Percentiles rank a stretch among this genome's conserved stretches.
phyloP scores from a whole-genome alignment of 148 eudicot genomes.

The Camellia sinensis region DNA sequence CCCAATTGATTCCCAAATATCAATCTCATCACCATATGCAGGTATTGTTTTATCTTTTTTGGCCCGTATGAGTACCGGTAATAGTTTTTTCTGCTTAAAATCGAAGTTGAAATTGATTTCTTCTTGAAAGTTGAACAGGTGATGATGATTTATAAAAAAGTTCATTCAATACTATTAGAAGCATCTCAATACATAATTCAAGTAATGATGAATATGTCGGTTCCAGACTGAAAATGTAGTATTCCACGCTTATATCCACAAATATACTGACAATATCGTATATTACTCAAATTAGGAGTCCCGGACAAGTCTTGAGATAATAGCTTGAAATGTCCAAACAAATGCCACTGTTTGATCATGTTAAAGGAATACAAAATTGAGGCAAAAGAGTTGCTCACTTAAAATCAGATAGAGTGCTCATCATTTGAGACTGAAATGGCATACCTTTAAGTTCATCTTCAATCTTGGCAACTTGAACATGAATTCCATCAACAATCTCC shows the following conservation, averaged over 20 bases:
- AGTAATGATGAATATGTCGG: neutral
- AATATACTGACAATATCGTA: neutral
- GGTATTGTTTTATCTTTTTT: neutral
- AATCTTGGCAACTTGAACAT: constrained; percentile 74
- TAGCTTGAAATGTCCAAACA: neutral
- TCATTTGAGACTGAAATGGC: neutral
- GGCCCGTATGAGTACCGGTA: neutral
- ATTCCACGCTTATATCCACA: neutral
- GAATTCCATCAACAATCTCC: constrained; percentile 84
- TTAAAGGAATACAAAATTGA: neutral
- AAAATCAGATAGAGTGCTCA: neutral
- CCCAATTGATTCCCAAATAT: too few relatives aligned
- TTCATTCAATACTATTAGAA: neutral
- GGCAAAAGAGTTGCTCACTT: neutral
- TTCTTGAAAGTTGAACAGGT: neutral
- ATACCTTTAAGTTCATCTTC: constrained; percentile 98
- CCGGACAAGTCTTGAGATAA: neutral
- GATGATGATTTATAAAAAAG: neutral
- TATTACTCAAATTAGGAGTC: neutral
- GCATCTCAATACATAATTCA: neutral
- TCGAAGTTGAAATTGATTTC: neutral
- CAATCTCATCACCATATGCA: neutral
- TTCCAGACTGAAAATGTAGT: neutral
- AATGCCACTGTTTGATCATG: neutral
- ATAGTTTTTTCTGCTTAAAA: neutral